Base-by-base conservation (phyloP, 371 early-diverging fungal species). In the Synchytrium microbalum region DNA sequence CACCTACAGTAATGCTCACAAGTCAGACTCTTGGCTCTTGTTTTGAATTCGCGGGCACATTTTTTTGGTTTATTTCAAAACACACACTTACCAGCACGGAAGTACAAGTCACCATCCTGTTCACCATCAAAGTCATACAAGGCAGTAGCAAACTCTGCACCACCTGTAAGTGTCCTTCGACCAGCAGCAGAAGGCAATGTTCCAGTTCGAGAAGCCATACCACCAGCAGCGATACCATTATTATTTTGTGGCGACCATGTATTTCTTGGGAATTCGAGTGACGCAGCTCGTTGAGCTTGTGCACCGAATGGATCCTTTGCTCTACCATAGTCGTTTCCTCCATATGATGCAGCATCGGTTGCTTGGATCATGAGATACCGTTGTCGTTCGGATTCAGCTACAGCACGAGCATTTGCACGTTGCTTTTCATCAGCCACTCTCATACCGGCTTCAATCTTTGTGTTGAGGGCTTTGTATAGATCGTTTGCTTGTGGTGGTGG, bases 401-500 rank as follows among this genome's bases (percentile, higher is more conserved):
- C 19, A 10, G 5, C 10, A 5, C 46, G 46, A 10, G 46, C 46
- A 5, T 38, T 5, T 38, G 46, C 46, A 5, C 46, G 46, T 19
- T 38, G 46, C 46, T 38, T 38, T 19, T 38, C 46, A 19, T 38
- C 46, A 19, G 46, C 46, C 19, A 38, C 19, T 38, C 19, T 38
- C 46, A 38, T 38, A 38, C 46, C 56, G 24, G 56, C 29, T 56
- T 24, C 56, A 26, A 29, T 56, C 56, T 24, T 29, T 5, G 56
- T 26, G 29, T 56, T 56, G 5, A 56, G 24, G 5, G 56, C 56
- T 26, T 56, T 59, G 71, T 93, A 92, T 1, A 96, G 79, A 63
- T 87, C 88, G 25, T 71, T 71, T 1, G 90, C 92, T 67, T 86
- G 83, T 0, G 84, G 82, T 0, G 86, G 85, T 14, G 92, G 93